Conservation (phyloP, 805 yeast genomes). For the Myxozyma melibiosi region DNA sequence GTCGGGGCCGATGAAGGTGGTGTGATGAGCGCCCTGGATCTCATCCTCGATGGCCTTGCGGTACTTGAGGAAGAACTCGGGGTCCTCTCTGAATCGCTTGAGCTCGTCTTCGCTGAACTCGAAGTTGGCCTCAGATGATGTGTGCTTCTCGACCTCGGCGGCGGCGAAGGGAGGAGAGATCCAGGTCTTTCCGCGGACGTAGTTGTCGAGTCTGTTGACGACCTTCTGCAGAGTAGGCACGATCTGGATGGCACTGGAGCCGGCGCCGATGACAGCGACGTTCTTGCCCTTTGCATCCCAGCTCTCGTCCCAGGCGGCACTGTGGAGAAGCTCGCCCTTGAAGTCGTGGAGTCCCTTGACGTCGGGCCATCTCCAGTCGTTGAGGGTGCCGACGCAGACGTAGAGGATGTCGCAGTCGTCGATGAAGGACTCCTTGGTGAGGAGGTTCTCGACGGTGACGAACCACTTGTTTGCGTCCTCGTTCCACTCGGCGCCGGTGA, state of each 20-base stretch:
- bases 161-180: conserved; percentile 31
- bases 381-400: conserved; percentile 30
- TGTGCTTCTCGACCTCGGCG: conserved; percentile 29
- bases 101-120: conserved; percentile 21
- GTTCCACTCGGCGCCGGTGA: conserved; percentile 32
- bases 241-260: conserved; percentile 44
- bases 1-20: conserved; percentile 1
- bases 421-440: conserved; percentile 9
- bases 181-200: conserved; percentile 34
- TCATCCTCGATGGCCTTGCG: conserved; percentile 36
- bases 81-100: conserved; percentile 27
- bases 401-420: conserved; percentile 16
- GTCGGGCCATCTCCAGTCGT: conserved; percentile 39
- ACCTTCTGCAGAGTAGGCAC: conserved; percentile 36
- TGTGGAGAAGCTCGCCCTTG: conserved; percentile 41
- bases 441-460: conserved; percentile 19
- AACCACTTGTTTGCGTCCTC: conserved; percentile 31
- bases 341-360: conserved; percentile 39
- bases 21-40: conserved; percentile 10
- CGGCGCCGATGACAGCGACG: conserved; percentile 43
- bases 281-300: conserved; percentile 36
- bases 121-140: conserved; percentile 26
- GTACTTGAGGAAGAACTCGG: conserved; percentile 31
- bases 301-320: conserved; percentile 41
- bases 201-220: conserved; percentile 35